Percentiles rank a stretch among this genome's conserved stretches.
These are phyloP conservation scores for Bothriochloa decipiens DNA, from an alignment of 176 grass and related monocot species.

Conservation along the genomic window DNA sequence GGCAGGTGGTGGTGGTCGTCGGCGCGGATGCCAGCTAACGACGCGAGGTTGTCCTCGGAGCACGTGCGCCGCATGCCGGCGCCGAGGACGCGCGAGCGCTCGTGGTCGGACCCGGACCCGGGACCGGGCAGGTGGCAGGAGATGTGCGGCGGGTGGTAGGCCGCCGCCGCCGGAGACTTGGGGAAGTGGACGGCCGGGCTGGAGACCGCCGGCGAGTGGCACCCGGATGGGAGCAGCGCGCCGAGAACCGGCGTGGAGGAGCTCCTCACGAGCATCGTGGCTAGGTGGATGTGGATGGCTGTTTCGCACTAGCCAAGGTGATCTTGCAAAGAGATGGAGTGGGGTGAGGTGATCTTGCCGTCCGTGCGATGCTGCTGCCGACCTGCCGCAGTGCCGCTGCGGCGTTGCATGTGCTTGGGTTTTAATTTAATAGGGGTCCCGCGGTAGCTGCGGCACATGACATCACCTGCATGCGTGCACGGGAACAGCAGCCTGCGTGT, in stretches of 20 bases:
- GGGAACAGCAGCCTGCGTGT: neutral
- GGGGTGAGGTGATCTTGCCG: neutral
- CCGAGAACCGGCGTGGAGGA: conserved; percentile 71
- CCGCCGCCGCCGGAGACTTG: conserved; percentile 40
- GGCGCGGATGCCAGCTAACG: conserved; percentile 16
- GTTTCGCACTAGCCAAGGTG: neutral
- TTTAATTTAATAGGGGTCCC: neutral
- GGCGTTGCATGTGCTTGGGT: neutral
- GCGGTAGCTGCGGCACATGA: neutral
- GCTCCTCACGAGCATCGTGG: conserved; percentile 58
- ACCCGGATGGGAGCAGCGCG: conserved; percentile 48
- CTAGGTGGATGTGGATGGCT: neutral
- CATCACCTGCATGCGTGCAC: too few species aligned
- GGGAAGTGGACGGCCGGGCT: conserved; percentile 47
- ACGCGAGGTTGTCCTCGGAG: conserved; percentile 66
- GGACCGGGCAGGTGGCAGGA: conserved; percentile 46
- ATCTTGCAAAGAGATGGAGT: too few species aligned
- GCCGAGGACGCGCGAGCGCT: conserved; percentile 25
- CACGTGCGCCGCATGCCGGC: conserved; percentile 50
- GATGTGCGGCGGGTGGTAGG: conserved; percentile 42
- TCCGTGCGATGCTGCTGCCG: neutral
- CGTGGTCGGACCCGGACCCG: conserved; percentile 32
- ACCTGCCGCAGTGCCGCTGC: neutral
- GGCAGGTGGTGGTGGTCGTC: conserved; percentile 31
- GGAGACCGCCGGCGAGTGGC: conserved; percentile 50